These are phyloP conservation scores for Russula earlei DNA, from an alignment of 768 basidiomycete species.

Conservation along the genomic window DNA sequence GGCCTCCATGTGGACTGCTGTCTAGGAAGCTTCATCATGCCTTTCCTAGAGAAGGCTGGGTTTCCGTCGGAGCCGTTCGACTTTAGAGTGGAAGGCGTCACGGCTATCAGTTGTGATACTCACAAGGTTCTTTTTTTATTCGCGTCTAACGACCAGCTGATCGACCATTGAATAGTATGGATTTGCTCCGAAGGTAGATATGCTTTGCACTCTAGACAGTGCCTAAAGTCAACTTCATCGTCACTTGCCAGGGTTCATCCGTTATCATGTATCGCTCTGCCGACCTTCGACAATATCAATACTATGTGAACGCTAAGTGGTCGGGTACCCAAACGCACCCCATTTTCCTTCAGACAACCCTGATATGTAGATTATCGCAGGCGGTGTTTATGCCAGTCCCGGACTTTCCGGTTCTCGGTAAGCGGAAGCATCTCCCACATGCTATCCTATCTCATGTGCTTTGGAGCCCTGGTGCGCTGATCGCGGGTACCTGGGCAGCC, in stretches of 20 bases:
- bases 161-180: constrained; percentile 52
- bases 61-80: constrained; percentile 73
- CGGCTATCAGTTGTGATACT: constrained; percentile 91
- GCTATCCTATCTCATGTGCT: neutral
- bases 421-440: constrained; percentile 17
- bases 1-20: constrained; percentile 95
- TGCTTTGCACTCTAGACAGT: neutral
- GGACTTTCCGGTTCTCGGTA: constrained; percentile 86
- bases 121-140: constrained; percentile 54
- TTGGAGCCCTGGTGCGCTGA: constrained; percentile 75
- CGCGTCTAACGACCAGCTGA: constrained; percentile 2
- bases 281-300: constrained; percentile 71
- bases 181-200: constrained; percentile 77
- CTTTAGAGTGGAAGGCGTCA: constrained; percentile 85
- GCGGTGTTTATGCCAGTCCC: constrained; percentile 87
- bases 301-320: constrained; percentile 80
- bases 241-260: constrained; percentile 58
- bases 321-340: constrained; percentile 37
- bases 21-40: constrained; percentile 87
- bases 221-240: neutral
- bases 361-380: constrained; percentile 30
- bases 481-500: constrained; percentile 95
- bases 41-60: constrained; percentile 77
- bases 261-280: constrained; percentile 89
- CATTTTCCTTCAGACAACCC: constrained; percentile 11